Conservation (phyloP, 192 early-diverging fungal genomes). For the Linnemannia elongata region DNA sequence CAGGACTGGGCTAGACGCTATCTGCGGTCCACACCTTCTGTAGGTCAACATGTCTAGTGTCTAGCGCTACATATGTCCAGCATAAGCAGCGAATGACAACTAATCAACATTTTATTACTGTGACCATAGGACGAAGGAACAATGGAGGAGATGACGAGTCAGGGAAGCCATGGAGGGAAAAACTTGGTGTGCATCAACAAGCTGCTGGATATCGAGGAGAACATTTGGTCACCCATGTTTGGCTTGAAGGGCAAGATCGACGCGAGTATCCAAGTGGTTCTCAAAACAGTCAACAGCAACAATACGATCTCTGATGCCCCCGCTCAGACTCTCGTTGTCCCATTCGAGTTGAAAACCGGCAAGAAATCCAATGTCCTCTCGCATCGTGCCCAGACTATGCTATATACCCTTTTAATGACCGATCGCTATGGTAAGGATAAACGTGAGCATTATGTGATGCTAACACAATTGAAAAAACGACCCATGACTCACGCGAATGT, state of each 20-base stretch:
- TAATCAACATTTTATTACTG: slow-evolving; percentile 7
- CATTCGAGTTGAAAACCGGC: slow-evolving; percentile 92
- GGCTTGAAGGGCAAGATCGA: slow-evolving; percentile 96
- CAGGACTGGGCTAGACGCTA: slow-evolving; percentile 64
- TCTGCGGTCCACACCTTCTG: slow-evolving; percentile 30
- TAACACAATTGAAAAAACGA: neutral
- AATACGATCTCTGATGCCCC: neutral
- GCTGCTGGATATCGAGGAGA: slow-evolving; percentile 91
- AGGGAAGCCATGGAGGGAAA: neutral
- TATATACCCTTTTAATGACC: slow-evolving; percentile 88
- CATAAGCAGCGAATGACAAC: slow-evolving; percentile 12
- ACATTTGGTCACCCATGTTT: slow-evolving; percentile 91
- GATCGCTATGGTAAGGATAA: slow-evolving; percentile 80
- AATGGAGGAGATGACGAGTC: neutral
- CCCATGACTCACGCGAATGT: neutral
- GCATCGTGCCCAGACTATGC: slow-evolving; percentile 86
- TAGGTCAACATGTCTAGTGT: slow-evolving; percentile 8
- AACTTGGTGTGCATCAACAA: slow-evolving; percentile 69
- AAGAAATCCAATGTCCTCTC: slow-evolving; percentile 66
- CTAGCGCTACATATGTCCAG: neutral
- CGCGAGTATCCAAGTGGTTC: slow-evolving; percentile 67
- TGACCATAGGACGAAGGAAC: slow-evolving; percentile 21
- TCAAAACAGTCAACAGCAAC: slow-evolving; percentile 32
- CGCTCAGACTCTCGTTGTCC: slow-evolving; percentile 67
- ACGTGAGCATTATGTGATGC: too few species aligned